Conservation (phyloP, 495 filamentous ascomycete genomes). For the Polyplosphaeria fusca region DNA sequence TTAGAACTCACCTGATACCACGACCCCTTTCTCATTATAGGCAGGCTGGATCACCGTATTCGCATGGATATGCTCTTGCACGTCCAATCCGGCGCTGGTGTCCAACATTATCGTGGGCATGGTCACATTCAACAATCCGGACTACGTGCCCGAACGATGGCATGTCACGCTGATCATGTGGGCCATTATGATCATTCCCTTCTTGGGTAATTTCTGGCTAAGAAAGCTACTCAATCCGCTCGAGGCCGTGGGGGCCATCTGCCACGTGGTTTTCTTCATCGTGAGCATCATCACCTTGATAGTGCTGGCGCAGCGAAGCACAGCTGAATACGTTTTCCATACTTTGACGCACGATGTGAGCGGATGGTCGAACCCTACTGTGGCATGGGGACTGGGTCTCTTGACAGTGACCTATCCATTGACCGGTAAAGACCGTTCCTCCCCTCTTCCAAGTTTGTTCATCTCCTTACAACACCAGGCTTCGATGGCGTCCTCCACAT, state of each 20-base stretch:
- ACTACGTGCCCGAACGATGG: slow-evolving; percentile 29
- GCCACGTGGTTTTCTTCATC: slow-evolving; percentile 33
- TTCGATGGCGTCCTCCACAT: slow-evolving; percentile 34
- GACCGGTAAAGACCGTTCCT: slow-evolving; percentile 22
- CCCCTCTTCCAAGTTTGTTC: too few relatives aligned
- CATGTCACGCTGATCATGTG: slow-evolving; percentile 32
- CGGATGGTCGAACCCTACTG: slow-evolving; percentile 27
- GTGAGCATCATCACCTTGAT: slow-evolving; percentile 24
- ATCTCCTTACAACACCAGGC: too few relatives aligned
- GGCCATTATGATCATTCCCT: slow-evolving; percentile 23
- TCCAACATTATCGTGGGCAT: slow-evolving; percentile 29
- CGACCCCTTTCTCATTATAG: slow-evolving; percentile 3
- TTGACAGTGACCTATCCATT: slow-evolving; percentile 23
- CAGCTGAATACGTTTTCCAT: slow-evolving; percentile 24
- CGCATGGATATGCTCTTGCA: slow-evolving; percentile 29
- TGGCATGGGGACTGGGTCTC: slow-evolving; percentile 25
- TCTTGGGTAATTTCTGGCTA: slow-evolving; percentile 27
- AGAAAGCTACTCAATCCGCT: slow-evolving; percentile 28
- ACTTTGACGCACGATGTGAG: slow-evolving; percentile 21
- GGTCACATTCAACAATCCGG: slow-evolving; percentile 23
- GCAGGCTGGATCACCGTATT: slow-evolving; percentile 31
- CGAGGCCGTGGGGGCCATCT: slow-evolving; percentile 29
- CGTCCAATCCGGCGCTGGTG: slow-evolving; percentile 28
- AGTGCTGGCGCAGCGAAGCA: slow-evolving; percentile 21
- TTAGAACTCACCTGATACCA: neutral